Conservation (phyloP, 1,284 basidiomycete genomes). For the Pseudozyma pruni region DNA sequence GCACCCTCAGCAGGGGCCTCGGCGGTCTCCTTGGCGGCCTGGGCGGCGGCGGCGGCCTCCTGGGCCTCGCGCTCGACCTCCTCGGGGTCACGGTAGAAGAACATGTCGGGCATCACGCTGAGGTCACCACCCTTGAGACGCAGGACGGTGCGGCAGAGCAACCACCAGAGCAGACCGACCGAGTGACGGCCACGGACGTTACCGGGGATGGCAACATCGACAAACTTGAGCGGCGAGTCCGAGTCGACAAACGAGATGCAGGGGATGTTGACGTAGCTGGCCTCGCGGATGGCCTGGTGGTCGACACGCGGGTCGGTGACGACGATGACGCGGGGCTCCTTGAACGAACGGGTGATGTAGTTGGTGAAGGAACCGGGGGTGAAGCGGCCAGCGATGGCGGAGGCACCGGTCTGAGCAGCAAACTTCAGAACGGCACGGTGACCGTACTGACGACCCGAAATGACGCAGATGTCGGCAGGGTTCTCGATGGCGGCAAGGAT, state of each 20-base stretch:
- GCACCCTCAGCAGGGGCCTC: slow-evolving; percentile 69
- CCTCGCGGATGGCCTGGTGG: slow-evolving; percentile 99
- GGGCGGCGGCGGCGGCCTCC: slow-evolving; percentile 75
- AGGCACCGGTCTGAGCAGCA: slow-evolving; percentile 95
- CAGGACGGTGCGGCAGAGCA: slow-evolving; percentile 96
- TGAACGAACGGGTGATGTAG: slow-evolving; percentile 99
- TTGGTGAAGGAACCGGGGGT: slow-evolving; percentile 97
- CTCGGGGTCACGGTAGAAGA: slow-evolving; percentile 99
- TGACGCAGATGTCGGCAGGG: slow-evolving; percentile 96
- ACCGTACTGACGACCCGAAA: slow-evolving; percentile 96
- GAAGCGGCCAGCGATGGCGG: slow-evolving; percentile 98
- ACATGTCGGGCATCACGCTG: slow-evolving; percentile 99
- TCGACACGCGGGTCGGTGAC: slow-evolving; percentile 99
- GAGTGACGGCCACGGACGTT: slow-evolving; percentile 99
- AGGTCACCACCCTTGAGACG: slow-evolving; percentile 93
- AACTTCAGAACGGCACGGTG: slow-evolving; percentile 99
- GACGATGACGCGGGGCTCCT: slow-evolving; percentile 97
- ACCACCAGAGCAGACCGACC: slow-evolving; percentile 98
- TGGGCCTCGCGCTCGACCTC: slow-evolving; percentile 97
- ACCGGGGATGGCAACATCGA: slow-evolving; percentile 97
- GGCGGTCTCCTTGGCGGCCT: slow-evolving; percentile 56
- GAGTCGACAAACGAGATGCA: slow-evolving; percentile 99
- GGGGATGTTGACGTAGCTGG: slow-evolving; percentile 99
- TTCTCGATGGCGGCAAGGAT: slow-evolving; percentile 79
- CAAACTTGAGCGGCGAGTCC: slow-evolving; percentile 94